These are phyloP conservation scores for Draba incana DNA, from an alignment of 345 rosid genomes.

Conservation along the genomic window DNA sequence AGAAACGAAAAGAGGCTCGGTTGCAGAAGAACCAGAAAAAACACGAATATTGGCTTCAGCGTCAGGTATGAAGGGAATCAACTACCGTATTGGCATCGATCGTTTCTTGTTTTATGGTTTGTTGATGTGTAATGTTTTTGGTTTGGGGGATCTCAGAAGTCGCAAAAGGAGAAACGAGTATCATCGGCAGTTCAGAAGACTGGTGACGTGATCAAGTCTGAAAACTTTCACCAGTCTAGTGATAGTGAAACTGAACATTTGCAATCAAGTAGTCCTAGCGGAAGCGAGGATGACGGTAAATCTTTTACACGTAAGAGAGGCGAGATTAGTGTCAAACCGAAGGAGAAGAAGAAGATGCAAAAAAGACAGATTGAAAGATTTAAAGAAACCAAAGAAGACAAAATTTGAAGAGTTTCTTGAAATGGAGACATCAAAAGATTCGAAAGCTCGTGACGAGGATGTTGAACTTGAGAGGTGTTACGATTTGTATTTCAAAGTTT, in stretches of 20 bases:
- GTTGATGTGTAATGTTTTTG: not conserved
- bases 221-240: constrained; percentile 11
- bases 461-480: constrained; percentile 53
- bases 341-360: constrained; percentile 43
- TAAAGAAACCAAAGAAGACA: constrained; percentile 50
- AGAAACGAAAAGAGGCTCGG: constrained; percentile 70
- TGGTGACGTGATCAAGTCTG: constrained; percentile 30
- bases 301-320: constrained; percentile 7
- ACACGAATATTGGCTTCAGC: constrained; percentile 62
- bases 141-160: constrained; percentile 46
- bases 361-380: constrained; percentile 43
- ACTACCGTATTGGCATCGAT: not conserved
- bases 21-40: constrained; percentile 49
- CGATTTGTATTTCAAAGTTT: too few relatives aligned
- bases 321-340: constrained; percentile 23
- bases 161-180: constrained; percentile 45
- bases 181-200: constrained; percentile 18
- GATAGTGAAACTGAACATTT: constrained; percentile 28
- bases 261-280: constrained; percentile 19
- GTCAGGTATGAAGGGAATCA: constrained; percentile 50
- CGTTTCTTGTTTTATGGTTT: not conserved
- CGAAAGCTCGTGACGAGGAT: constrained; percentile 54
- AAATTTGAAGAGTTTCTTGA: constrained; percentile 77
- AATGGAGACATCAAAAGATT: constrained; percentile 49
- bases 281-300: constrained; percentile 10